Conservation (phyloP, 75 land plant species). For the Ceratopteris richardii region DNA sequence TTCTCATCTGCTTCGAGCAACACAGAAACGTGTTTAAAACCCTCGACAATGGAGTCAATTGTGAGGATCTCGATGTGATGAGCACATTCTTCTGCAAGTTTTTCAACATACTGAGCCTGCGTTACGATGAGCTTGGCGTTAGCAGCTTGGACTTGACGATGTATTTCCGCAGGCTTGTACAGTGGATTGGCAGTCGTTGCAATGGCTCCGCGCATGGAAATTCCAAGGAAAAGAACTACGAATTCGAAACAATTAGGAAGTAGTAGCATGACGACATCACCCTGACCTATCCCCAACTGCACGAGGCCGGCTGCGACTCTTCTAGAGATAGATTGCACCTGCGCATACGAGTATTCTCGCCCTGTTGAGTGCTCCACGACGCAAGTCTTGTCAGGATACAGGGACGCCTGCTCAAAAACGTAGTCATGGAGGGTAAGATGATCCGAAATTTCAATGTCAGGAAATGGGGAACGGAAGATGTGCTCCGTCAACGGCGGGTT, state of each 20-base stretch:
- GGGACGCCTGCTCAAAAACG: conserved; percentile 7
- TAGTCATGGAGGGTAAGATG: conserved; percentile 45
- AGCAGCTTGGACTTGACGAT: conserved; percentile 46
- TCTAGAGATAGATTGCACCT: conserved; percentile 3
- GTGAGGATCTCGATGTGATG: conserved; percentile 43
- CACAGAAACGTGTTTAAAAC: conserved; percentile 39
- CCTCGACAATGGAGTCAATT: conserved; percentile 42
- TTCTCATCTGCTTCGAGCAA: conserved; percentile 27
- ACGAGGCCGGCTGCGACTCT: conserved; percentile 43
- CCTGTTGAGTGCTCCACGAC: conserved; percentile 14
- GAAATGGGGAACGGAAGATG: conserved; percentile 58
- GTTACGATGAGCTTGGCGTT: conserved; percentile 45
- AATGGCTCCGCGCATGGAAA: conserved; percentile 39
- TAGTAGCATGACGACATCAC: conserved; percentile 69
- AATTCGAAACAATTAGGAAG: conserved; percentile 63
- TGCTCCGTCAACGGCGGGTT: too few relatives aligned
- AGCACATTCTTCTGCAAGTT: conserved; percentile 31
- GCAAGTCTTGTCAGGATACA: conserved; percentile 9
- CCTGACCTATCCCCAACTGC: conserved; percentile 32
- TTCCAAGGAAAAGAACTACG: conserved; percentile 56
- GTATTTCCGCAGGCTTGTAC: conserved; percentile 56
- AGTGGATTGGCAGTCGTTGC: conserved; percentile 74
- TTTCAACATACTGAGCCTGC: conserved; percentile 30
- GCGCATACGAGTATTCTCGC: background rate
- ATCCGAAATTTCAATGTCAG: conserved; percentile 50